Conservation (phyloP, 306 rosid species). For the Heteromeles arbutifolia region DNA sequence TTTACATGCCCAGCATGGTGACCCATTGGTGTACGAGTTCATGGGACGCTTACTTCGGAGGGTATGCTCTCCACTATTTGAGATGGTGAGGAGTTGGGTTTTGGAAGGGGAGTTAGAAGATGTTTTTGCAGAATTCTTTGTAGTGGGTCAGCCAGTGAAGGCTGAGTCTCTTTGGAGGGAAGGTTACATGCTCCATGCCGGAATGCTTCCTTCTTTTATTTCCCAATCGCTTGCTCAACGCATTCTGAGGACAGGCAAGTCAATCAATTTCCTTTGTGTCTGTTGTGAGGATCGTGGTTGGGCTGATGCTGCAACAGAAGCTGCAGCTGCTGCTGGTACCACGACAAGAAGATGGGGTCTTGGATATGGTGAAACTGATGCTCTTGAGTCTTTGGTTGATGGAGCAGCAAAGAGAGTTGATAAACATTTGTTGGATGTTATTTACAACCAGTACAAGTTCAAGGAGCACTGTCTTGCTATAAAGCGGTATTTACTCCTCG, state of each 20-base stretch:
- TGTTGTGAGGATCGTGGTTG: slow-evolving; percentile 95
- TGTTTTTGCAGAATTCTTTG: slow-evolving; percentile 75
- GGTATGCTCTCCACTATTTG: slow-evolving; percentile 86
- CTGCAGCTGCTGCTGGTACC: slow-evolving; percentile 71
- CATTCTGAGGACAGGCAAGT: slow-evolving; percentile 91
- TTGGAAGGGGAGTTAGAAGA: slow-evolving; percentile 95
- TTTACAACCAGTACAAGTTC: slow-evolving; percentile 70
- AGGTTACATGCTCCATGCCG: slow-evolving; percentile 76
- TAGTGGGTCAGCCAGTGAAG: slow-evolving; percentile 87
- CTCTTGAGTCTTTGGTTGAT: slow-evolving; percentile 85
- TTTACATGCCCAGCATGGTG: slow-evolving; percentile 90
- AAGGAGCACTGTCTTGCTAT: slow-evolving; percentile 97
- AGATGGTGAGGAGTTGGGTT: slow-evolving; percentile 93
- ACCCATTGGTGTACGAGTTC: slow-evolving; percentile 84
- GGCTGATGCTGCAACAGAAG: slow-evolving; percentile 79
- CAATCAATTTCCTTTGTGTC: slow-evolving; percentile 88
- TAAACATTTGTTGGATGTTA: slow-evolving; percentile 81
- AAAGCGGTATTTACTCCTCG: slow-evolving; percentile 79
- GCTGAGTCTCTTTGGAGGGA: slow-evolving; percentile 98
- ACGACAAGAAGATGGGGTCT: slow-evolving; percentile 70
- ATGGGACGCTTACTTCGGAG: slow-evolving; percentile 70
- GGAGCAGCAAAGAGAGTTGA: slow-evolving; percentile 93
- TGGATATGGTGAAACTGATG: slow-evolving; percentile 88
- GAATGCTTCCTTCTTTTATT: slow-evolving; percentile 94
- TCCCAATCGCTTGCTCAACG: slow-evolving; percentile 87